Conservation (phyloP, 177 flowering plant species). For the Vitis hybrid region DNA sequence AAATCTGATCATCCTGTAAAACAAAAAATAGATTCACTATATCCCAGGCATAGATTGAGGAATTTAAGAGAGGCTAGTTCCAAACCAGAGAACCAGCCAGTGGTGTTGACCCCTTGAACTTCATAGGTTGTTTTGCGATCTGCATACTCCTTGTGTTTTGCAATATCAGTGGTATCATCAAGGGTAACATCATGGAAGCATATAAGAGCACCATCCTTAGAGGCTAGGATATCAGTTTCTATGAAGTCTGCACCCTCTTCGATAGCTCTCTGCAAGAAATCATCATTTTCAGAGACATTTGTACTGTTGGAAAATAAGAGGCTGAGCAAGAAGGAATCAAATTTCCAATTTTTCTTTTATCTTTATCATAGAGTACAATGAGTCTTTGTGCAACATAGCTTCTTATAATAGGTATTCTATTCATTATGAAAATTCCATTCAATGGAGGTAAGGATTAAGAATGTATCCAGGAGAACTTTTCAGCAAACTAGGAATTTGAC, state of each 20-base stretch:
- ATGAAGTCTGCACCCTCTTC: conserved; percentile 98
- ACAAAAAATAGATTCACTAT: neutral
- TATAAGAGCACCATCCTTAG: conserved; percentile 93
- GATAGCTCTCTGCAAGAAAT: conserved; percentile 77
- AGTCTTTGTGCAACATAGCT: too few species aligned
- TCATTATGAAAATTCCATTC: too few species aligned
- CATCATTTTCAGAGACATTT: neutral
- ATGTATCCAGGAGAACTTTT: too few species aligned
- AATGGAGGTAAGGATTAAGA: too few species aligned
- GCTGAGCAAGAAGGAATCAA: too few species aligned
- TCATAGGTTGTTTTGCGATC: conserved; percentile 81
- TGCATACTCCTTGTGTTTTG: conserved; percentile 67
- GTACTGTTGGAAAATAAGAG: too few species aligned
- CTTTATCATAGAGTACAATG: too few species aligned
- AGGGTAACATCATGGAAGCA: conserved; percentile 91
- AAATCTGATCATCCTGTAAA: neutral
- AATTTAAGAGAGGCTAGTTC: conserved; percentile 2
- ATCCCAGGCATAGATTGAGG: neutral
- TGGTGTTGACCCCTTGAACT: conserved; percentile 70
- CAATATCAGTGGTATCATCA: conserved; percentile 79
- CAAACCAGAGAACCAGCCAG: conserved; percentile 83
- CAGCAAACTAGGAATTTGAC: too few species aligned
- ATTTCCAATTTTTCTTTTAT: too few species aligned
- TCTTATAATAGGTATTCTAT: too few species aligned
- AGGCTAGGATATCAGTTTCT: conserved; percentile 81